Percentiles rank a stretch among this genome's conserved stretches.
Evolutionary conservation across 108 stramenopile genomes (phyloP).

Genomic region (Cyclostephanos tholiformis): DNA sequence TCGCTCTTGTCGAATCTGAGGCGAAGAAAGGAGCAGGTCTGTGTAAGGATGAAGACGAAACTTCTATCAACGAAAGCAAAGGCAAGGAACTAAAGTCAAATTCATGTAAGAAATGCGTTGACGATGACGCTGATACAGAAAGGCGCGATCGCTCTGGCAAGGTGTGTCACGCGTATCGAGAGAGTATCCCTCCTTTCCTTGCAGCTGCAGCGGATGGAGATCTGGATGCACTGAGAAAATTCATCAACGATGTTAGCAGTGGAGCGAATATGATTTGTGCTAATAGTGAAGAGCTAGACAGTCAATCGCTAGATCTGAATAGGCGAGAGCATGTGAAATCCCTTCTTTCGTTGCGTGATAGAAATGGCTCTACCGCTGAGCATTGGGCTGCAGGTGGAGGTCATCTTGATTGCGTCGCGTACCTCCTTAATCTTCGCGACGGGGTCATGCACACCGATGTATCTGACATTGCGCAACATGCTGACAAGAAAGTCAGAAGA

Average conservation of each 20-base stretch:
- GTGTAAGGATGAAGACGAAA: neutral
- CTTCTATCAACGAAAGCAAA: neutral
- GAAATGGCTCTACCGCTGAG: constrained; percentile 65
- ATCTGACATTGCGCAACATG: neutral
- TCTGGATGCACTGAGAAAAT: constrained; percentile 29
- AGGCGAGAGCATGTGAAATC: constrained; percentile 16
- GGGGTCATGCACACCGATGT: neutral
- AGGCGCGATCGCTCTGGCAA: constrained; percentile 60
- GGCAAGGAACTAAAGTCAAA: neutral
- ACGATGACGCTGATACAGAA: constrained; percentile 4
- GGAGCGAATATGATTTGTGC: neutral
- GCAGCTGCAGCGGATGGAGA: constrained; percentile 75
- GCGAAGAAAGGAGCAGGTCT: constrained; percentile 20
- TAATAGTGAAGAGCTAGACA: neutral
- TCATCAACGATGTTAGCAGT: constrained; percentile 12
- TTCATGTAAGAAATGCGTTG: neutral
- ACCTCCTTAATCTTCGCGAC: constrained; percentile 56
- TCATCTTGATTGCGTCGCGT: constrained; percentile 61
- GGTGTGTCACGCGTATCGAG: constrained; percentile 52
- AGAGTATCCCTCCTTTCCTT: constrained; percentile 72
- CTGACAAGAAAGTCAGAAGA: constrained; percentile 46
- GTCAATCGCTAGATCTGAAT: constrained; percentile 7
- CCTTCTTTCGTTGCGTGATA: constrained; percentile 56
- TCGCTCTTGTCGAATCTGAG: constrained; percentile 52
- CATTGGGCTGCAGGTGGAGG: constrained; percentile 85